Percentiles rank a stretch among this genome's conserved stretches.
These are phyloP conservation scores for Baffinella frigidus DNA, from an alignment of 208 protist genomes.

Conservation along the genomic window DNA sequence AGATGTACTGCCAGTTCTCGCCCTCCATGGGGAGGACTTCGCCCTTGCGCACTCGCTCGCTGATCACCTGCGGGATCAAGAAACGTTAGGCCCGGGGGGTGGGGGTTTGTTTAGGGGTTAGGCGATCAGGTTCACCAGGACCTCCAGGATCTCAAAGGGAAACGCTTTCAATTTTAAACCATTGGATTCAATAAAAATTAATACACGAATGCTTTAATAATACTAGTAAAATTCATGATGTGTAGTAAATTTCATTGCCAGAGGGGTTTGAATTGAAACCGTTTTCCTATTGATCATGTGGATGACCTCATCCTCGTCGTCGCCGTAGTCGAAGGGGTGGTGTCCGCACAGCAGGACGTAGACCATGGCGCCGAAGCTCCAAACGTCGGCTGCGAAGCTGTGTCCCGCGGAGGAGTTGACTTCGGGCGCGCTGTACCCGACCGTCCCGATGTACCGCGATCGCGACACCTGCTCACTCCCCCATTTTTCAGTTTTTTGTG, in stretches of 20 bases:
- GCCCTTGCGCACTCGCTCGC: slow-evolving; percentile 10
- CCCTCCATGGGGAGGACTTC: slow-evolving; percentile 52
- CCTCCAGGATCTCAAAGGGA: no score
- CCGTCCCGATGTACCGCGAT: neutral
- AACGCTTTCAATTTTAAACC: no score
- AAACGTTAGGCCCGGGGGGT: no score
- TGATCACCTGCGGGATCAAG: neutral
- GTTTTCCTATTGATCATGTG: no score
- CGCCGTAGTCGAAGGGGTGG: slow-evolving; percentile 56
- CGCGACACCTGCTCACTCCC: no score
- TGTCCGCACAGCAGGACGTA: slow-evolving; percentile 60
- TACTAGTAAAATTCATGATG: no score
- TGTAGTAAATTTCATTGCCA: no score
- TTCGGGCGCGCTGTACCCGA: slow-evolving; percentile 49
- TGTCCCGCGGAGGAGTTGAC: neutral
- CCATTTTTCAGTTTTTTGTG: no score
- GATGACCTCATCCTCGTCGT: slow-evolving; percentile 10
- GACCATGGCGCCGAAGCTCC: slow-evolving; percentile 46
- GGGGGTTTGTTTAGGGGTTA: no score
- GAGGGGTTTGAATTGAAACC: no score
- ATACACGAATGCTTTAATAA: no score
- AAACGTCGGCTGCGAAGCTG: slow-evolving; percentile 46
- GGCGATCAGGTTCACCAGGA: neutral
- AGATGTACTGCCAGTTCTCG: neutral
- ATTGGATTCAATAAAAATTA: no score